Evolutionary conservation across 768 basidiomycete genomes (phyloP), one percentile per base, ranked within the genome.

Genomic region (Agrocybe pediades): DNA sequence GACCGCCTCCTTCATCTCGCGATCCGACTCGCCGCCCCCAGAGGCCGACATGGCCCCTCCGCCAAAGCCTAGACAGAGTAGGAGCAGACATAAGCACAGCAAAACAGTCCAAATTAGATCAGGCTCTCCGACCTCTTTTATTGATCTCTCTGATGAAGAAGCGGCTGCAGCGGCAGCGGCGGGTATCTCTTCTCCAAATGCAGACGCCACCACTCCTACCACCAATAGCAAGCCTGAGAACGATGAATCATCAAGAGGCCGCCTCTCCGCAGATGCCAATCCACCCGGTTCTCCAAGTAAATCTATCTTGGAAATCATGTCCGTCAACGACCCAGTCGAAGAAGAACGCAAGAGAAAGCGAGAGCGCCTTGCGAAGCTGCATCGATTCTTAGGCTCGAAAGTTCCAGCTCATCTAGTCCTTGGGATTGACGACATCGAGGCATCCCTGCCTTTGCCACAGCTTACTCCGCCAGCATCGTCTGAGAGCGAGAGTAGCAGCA

Each of bases 351-450:
- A 82, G 52, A 80, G 82, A 56, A 90, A 87, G 69, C 79, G 91
- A 46, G 88, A 90, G 59, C 85, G 85, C 60, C 73, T 94, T 42
- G 88, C 87, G 2, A 92, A 85, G 67, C 78, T 94, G 3, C 90
- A 93, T 69, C 88, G 92, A 42, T 92, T 88, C 71, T 78, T 93
- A 27, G 92, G 91, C n/a, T 90, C 88, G 17, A 81, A 83, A 26
- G 87, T 94, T 23, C 91, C 91, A 7, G 66, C 80, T 13, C 80
- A 83, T 58, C 80, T 91, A 29, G 85, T 89, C 11, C 76, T 86
- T 33, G 86, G 82, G 43, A 60, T 71, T 33, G 64, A 73, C 57
- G 67, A 73, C 65, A 44, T 61, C 15, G 67, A 68, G 40, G 62
- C 33, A 46, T 71, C 30, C 62, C 70, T 23, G 57, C 69, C 56